Evolutionary conservation across 257 asterid genomes (phyloP).

Genomic region (Lithospermum erythrorhizon): DNA sequence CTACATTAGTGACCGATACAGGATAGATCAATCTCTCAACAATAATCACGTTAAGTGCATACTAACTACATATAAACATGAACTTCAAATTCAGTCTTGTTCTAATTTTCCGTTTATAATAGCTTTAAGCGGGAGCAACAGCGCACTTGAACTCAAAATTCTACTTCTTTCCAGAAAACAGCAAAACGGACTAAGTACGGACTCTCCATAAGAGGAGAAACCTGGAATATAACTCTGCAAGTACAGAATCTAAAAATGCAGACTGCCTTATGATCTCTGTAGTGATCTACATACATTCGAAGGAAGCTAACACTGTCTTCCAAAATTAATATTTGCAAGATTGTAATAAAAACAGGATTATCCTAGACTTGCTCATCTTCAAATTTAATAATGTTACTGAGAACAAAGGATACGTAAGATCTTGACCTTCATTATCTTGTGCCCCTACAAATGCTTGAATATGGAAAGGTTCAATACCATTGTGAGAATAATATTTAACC

Average conservation of each 20-base stretch:
- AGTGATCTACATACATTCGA: not conserved
- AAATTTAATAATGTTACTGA: not conserved
- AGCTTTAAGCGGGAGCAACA: not conserved
- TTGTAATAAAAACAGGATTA: not conserved
- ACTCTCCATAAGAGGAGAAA: too few relatives aligned
- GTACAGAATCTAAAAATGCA: not conserved
- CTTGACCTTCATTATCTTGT: constrained; percentile 65
- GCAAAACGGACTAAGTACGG: not conserved
- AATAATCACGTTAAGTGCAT: too few relatives aligned
- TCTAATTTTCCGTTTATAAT: too few relatives aligned
- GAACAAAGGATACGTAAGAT: constrained; percentile 60
- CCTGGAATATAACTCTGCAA: not conserved
- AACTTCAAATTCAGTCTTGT: not conserved
- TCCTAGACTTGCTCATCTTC: not conserved
- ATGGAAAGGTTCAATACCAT: too few relatives aligned
- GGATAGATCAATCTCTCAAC: too few relatives aligned
- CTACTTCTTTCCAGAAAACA: not conserved
- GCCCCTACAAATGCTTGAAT: constrained; percentile 31
- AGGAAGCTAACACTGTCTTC: not conserved
- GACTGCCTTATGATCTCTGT: not conserved
- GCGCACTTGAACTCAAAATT: too few relatives aligned
- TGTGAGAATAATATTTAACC: too few relatives aligned
- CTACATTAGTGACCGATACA: too few relatives aligned
- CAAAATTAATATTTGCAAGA: too few relatives aligned
- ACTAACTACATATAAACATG: not conserved